Evolutionary conservation across 73 alveolate genomes (phyloP).

Genomic region (Diophrys appendiculata): DNA sequence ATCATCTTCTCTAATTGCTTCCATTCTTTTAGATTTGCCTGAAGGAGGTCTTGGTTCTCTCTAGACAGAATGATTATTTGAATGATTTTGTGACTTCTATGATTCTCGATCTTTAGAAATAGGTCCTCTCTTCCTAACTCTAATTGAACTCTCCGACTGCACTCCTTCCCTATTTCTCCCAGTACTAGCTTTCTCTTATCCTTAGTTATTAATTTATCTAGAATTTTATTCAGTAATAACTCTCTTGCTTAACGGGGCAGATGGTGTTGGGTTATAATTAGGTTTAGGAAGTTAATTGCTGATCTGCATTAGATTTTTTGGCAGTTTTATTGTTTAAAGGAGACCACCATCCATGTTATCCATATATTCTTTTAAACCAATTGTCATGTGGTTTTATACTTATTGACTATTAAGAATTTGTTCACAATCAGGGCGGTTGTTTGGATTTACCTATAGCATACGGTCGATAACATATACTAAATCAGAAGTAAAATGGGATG

Average conservation of each 20-base stretch:
- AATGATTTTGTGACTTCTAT: no score
- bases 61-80: no score
- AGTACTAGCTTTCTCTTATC: no score
- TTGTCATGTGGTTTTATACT: slow-evolving; percentile 10
- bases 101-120: neutral
- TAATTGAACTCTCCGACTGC: no score
- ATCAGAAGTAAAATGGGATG: slow-evolving; percentile 70
- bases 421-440: slow-evolving; percentile 54
- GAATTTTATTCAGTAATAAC: no score
- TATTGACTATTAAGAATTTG: slow-evolving; percentile 35
- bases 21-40: no score
- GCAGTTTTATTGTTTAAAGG: slow-evolving; percentile 25
- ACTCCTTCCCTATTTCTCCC: no score
- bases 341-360: slow-evolving; percentile 10
- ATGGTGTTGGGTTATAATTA: neutral
- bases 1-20: no score
- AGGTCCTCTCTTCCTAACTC: neutral
- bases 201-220: no score
- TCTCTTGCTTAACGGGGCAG: neutral
- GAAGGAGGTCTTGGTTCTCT: no score
- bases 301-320: slow-evolving; percentile 18
- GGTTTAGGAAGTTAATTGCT: slow-evolving; percentile 20
- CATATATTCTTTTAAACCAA: neutral
- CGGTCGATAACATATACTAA: slow-evolving; percentile 57
- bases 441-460: slow-evolving; percentile 66